A percentile compares a stretch with the other conserved stretches of the same genome.
Conservation (phyloP, 1,284 basidiomycete genomes). For the Trichosporon sp. region DNA sequence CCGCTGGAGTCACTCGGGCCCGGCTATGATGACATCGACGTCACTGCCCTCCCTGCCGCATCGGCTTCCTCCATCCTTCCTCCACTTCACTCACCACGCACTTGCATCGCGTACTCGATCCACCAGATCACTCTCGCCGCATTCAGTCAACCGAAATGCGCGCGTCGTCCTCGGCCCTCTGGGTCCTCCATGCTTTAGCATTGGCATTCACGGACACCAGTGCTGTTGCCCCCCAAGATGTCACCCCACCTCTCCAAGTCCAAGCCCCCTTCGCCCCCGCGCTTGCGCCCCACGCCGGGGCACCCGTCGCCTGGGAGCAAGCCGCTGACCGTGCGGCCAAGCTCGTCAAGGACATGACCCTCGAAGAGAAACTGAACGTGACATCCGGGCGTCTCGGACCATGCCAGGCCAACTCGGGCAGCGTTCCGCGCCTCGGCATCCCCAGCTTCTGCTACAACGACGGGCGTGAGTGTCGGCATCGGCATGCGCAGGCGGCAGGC, state of each 20-base stretch:
- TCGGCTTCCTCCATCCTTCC: not conserved
- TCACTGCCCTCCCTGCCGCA: not conserved
- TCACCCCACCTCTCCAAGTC: not conserved
- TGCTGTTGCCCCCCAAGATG: not conserved
- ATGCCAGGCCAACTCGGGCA: constrained; percentile 62
- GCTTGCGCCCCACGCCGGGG: not conserved
- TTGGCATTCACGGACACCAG: not conserved
- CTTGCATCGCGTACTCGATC: not conserved
- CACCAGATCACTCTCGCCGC: not conserved
- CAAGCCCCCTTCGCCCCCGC: not conserved
- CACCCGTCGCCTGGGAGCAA: constrained; percentile 21
- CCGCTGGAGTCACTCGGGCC: not conserved
- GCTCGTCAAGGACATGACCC: constrained; percentile 49
- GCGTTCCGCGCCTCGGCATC: constrained; percentile 48
- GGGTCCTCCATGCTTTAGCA: not conserved
- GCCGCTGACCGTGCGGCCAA: constrained; percentile 45
- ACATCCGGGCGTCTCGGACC: constrained; percentile 49
- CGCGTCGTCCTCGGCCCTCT: not conserved
- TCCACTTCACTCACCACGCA: constrained; percentile 1
- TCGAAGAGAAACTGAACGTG: constrained; percentile 51
- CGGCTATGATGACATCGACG: constrained; percentile 4
- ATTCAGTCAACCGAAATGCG: constrained; percentile 1
- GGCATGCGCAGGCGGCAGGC: too few species aligned
- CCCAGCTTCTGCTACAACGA: constrained; percentile 64
- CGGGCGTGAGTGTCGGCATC: constrained; percentile 47